phyloP scores from a whole-genome alignment of 768 basidiomycete species.

The Pholiota molesta region DNA sequence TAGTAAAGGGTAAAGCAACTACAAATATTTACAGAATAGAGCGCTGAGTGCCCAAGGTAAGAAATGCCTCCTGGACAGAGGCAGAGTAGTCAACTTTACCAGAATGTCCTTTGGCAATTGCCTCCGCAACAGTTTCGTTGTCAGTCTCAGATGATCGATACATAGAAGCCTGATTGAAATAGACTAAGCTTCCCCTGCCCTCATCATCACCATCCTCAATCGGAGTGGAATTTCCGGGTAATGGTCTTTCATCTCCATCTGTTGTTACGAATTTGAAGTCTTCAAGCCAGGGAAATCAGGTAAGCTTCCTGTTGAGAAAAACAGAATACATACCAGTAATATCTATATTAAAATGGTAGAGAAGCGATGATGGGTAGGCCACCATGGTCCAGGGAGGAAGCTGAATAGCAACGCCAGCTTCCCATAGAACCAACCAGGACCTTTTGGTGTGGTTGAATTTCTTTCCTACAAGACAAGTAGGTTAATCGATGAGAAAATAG shows the following conservation, averaged over 20 bases:
- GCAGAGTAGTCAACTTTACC: no score
- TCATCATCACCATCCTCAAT: conserved; percentile 7
- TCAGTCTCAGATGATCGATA: conserved; percentile 20
- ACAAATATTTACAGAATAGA: no score
- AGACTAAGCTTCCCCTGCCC: conserved; percentile 25
- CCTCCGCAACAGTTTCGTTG: conserved; percentile 12
- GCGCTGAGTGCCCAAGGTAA: no score
- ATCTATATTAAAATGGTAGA: conserved; percentile 38
- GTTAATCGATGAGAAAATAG: no score
- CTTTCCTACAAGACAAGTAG: no score
- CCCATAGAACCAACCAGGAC: conserved; percentile 39
- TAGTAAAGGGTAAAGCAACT: no score
- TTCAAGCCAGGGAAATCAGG: neutral
- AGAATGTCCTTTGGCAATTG: no score
- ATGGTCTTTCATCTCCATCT: neutral
- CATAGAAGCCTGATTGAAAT: conserved; percentile 26
- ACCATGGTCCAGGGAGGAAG: conserved; percentile 33
- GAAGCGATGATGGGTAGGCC: conserved; percentile 34
- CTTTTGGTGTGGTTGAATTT: conserved; percentile 23
- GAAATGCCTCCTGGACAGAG: no score
- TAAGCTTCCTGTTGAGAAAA: no score
- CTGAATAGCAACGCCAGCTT: conserved; percentile 33
- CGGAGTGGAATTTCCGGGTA: neutral
- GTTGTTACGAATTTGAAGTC: conserved; percentile 6
- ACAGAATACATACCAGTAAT: conserved; percentile 27